Conservation (phyloP, 306 rosid species). For the Vigna trinervia region DNA sequence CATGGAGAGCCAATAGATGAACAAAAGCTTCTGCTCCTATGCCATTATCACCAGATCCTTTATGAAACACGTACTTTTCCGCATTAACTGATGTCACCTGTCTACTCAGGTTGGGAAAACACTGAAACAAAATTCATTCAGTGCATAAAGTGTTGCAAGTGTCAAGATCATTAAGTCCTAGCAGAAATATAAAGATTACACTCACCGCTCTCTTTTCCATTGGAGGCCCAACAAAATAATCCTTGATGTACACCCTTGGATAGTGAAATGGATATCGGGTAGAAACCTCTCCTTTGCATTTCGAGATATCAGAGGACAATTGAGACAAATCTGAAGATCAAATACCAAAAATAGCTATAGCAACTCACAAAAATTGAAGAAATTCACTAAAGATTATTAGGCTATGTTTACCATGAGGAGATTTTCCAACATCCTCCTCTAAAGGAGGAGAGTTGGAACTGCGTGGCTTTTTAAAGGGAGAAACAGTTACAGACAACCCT, state of each 20-base stretch:
- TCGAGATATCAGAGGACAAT: conserved; percentile 53
- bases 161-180: conserved; percentile 36
- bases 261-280: conserved; percentile 65
- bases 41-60: conserved; percentile 55
- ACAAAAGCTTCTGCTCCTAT: conserved; percentile 73
- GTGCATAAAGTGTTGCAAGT: conserved; percentile 45
- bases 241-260: conserved; percentile 65
- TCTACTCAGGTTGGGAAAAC: conserved; percentile 48
- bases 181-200: conserved; percentile 38
- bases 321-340: conserved; percentile 65
- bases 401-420: conserved; percentile 57
- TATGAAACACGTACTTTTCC: conserved; percentile 60
- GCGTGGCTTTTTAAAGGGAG: conserved; percentile 92
- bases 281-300: conserved; percentile 68
- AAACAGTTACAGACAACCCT: conserved; percentile 54
- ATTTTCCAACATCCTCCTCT: conserved; percentile 48
- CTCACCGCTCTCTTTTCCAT: conserved; percentile 57
- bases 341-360: conserved; percentile 42
- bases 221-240: conserved; percentile 61
- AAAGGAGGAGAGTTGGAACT: conserved; percentile 57
- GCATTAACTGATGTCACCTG: conserved; percentile 68
- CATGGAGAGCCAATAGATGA: conserved; percentile 64
- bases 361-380: conserved; percentile 35
- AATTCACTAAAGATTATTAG: conserved; percentile 4
- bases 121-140: conserved; percentile 56